Evolutionary conservation across 768 basidiomycete genomes (phyloP).

Genomic region (Tremella mesenterica): DNA sequence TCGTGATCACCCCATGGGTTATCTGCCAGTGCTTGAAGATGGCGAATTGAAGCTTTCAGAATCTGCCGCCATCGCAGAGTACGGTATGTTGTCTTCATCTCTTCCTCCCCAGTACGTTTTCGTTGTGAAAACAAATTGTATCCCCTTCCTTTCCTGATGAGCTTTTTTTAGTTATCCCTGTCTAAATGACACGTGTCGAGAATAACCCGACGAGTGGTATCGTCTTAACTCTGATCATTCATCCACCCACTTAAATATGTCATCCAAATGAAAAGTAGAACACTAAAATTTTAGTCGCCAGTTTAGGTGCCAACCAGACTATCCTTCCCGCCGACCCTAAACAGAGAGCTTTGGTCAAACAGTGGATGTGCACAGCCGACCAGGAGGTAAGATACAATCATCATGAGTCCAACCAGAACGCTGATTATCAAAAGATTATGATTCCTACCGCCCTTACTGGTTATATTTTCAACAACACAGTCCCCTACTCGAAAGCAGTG

Average conservation of each 20-base stretch:
- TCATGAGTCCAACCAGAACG: constrained; percentile 1
- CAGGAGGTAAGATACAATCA: constrained; percentile 50
- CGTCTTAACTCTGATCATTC: constrained; percentile 39
- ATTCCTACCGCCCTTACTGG: constrained; percentile 48
- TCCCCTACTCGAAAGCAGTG: constrained; percentile 68
- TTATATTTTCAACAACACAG: constrained; percentile 46
- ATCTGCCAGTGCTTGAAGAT: constrained; percentile 67
- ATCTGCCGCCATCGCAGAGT: constrained; percentile 69
- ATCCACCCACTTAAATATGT: neutral
- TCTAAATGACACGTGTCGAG: constrained; percentile 59
- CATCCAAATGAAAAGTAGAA: neutral
- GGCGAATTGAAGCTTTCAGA: constrained; percentile 73
- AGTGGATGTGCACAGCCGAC: constrained; percentile 74
- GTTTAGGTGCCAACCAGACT: constrained; percentile 64
- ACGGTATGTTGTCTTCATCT: constrained; percentile 58
- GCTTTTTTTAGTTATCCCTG: constrained; percentile 61
- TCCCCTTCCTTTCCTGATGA: constrained; percentile 45
- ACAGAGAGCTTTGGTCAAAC: constrained; percentile 68
- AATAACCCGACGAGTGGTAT: constrained; percentile 47
- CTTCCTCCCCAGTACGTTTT: neutral
- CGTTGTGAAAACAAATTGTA: neutral
- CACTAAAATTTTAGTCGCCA: constrained; percentile 54
- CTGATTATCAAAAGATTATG: constrained; percentile 25
- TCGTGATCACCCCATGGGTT: constrained; percentile 53
- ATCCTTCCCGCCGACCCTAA: constrained; percentile 61